Conservation (phyloP, 306 rosid genomes). For the Quercus alba region DNA sequence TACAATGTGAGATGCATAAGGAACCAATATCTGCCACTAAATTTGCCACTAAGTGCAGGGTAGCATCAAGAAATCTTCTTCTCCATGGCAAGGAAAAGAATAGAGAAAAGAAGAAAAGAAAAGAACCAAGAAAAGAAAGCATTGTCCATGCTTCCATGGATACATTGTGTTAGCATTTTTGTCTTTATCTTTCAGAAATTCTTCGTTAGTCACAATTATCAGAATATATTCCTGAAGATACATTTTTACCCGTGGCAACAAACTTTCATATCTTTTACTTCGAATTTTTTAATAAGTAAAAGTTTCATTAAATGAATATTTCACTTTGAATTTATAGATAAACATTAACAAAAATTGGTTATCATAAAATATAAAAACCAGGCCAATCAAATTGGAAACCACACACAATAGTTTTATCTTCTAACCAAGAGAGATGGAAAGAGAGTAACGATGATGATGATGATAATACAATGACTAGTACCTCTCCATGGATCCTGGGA, state of each 20-base stretch:
- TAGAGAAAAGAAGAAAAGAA: background rate
- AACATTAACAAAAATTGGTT: background rate
- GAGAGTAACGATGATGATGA: background rate
- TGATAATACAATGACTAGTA: slow-evolving; percentile 24
- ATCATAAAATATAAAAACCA: background rate
- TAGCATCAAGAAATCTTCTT: background rate
- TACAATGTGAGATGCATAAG: background rate
- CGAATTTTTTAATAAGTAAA: too few relatives aligned
- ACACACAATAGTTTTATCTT: background rate
- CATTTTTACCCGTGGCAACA: background rate
- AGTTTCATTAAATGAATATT: too few relatives aligned
- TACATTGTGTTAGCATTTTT: too few relatives aligned
- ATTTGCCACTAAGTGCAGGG: background rate
- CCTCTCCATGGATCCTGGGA: slow-evolving; percentile 88
- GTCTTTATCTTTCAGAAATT: too few relatives aligned
- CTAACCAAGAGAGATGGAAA: background rate
- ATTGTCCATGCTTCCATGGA: too few relatives aligned
- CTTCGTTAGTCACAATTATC: too few relatives aligned
- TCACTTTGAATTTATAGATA: background rate
- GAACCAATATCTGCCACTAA: background rate
- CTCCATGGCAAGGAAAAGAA: background rate
- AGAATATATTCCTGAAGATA: too few relatives aligned
- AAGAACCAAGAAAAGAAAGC: background rate
- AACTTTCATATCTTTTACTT: background rate
- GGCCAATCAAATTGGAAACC: slow-evolving; percentile 1